Percentiles rank a stretch among this genome's conserved stretches.
Evolutionary conservation across 208 protist genomes (phyloP).

Genomic region (Leptomonas pyrrhocoris): DNA sequence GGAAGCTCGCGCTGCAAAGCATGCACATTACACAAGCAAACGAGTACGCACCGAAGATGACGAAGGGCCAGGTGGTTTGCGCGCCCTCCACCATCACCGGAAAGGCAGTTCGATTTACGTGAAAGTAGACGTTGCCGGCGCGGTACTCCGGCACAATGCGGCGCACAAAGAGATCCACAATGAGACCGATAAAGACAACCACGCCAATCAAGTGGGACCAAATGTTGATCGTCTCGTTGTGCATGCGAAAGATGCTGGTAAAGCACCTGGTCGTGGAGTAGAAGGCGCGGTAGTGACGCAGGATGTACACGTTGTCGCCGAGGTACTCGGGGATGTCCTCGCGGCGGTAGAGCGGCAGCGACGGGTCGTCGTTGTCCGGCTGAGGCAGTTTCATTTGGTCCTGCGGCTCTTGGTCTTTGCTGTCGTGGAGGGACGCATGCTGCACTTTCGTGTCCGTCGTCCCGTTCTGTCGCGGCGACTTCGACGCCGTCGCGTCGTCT

Average conservation of each 20-base stretch:
- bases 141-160: slow-evolving; percentile 36
- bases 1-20: slow-evolving; percentile 74
- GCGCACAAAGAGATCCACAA: slow-evolving; percentile 40
- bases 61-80: slow-evolving; percentile 35
- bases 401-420: background rate
- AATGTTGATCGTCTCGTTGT: slow-evolving; percentile 91
- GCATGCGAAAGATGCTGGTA: slow-evolving; percentile 65
- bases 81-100: slow-evolving; percentile 18
- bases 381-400: background rate
- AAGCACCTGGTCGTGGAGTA: slow-evolving; percentile 66
- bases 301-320: slow-evolving; percentile 57
- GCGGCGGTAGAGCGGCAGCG: slow-evolving; percentile 52
- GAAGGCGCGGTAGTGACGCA: slow-evolving; percentile 65
- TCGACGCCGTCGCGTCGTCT: no score
- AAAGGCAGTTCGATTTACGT: slow-evolving; percentile 15
- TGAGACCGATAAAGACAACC: slow-evolving; percentile 59
- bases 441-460: no score
- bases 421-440: no score
- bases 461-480: no score
- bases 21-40: slow-evolving; percentile 78
- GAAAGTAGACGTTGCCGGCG: slow-evolving; percentile 28
- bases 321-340: slow-evolving; percentile 51
- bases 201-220: slow-evolving; percentile 83
- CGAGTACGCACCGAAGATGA: slow-evolving; percentile 77
- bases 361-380: slow-evolving; percentile 33